A percentile compares a stretch with the other conserved stretches of the same genome.
Conservation (phyloP, 148 eudicot genomes). For the Rhododendron simsii region DNA sequence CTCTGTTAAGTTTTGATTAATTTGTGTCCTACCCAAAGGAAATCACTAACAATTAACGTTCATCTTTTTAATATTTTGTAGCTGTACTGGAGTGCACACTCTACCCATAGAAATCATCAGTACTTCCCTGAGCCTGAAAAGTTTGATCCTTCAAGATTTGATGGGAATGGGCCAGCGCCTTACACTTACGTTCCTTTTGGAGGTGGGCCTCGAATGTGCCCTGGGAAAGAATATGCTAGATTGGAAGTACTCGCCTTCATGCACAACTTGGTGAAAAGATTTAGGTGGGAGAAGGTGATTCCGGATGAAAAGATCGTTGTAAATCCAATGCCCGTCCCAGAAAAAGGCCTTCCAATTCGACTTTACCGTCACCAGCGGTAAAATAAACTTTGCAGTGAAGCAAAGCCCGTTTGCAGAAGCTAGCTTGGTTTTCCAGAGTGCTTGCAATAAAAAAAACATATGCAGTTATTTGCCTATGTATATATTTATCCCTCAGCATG, state of each 20-base stretch:
- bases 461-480: background rate
- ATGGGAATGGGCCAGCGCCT: background rate
- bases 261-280: background rate
- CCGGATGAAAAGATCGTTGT: background rate
- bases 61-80: background rate
- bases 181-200: background rate
- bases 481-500: background rate
- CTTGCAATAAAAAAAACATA: background rate
- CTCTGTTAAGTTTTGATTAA: background rate
- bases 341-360: background rate
- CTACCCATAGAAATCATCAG: background rate
- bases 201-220: background rate
- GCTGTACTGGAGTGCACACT: background rate
- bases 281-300: conserved; percentile 1
- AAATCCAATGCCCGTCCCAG: background rate
- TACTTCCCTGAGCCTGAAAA: background rate
- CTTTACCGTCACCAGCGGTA: background rate
- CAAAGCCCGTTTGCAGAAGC: background rate
- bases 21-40: background rate
- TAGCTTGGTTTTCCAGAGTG: background rate
- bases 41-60: background rate
- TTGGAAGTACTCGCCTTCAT: background rate
- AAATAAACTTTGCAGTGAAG: background rate
- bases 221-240: background rate
- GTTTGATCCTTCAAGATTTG: background rate